Base-by-base conservation (phyloP, 306 rosid genomes). In the Oemleria cerasiformis region DNA sequence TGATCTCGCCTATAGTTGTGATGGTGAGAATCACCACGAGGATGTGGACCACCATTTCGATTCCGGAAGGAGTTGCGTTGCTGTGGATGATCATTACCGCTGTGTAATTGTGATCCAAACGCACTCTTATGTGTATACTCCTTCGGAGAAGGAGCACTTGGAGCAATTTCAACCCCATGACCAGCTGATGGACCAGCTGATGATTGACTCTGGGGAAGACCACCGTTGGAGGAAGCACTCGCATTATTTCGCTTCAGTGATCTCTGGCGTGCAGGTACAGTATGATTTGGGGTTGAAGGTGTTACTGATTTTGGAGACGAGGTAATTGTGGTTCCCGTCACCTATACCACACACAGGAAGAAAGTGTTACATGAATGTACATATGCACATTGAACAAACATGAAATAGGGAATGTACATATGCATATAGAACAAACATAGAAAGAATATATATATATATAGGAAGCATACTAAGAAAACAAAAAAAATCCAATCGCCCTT, bases 1-100 rank as follows among this genome's bases (percentile, higher is more conserved):
- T 89, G 96, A 73, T 91, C 90, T 4, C 94, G 96, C 82, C 96
- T 87, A 36, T 84, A 75, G 67, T 67, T 79, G 49, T 93, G 86
- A 80, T 87, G 86, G 71, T 87, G 47, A 72, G 90, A 86, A 83
- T 87, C 96, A 67, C 96, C 94, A 19, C 90, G 89, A 16, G 82
- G 86, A 77, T 87, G 88, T n/a, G 87, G 63, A 61, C 92, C 88
- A 10, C 80, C 78, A 67, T 80, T 89, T 13, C 96, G 89, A 70
- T 7, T 53, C 78, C 87, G 83, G 79, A 73, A 83, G 9, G 96
- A 85, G 68, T 75, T 74, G 1, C 90, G 85, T 36, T 81, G 91
- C 9, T 78, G 92, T 3, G 79, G 86, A 72, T 84, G 91, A 70
- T 87, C 96, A 58, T 80, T 84, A 59, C 69, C 69, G 54, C 73